Evolutionary conservation across 495 filamentous ascomycete genomes (phyloP), one percentile per base, ranked within the genome.

Genomic region (Cairneyella variabilis): DNA sequence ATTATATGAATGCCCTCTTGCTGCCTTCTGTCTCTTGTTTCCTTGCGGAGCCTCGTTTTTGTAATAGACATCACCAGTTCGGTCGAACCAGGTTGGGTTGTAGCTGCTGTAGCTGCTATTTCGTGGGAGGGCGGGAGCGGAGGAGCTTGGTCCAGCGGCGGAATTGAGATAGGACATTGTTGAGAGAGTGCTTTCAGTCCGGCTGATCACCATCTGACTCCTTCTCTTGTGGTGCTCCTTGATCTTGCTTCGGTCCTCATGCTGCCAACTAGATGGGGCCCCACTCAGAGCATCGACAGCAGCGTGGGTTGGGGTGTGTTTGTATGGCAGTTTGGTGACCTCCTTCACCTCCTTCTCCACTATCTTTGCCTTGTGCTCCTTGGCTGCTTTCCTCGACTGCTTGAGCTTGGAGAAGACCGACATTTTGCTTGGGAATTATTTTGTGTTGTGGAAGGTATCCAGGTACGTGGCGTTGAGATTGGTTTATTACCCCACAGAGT

Each of bases 261-360:
- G 61, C 48, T 69, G 71, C 72, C 74, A 80, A 21, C 62, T 70
- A 0, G 71, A 64, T 6, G 80, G 82, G 2, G 75, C 73, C 16
- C 72, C 70, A n/a, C 72, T 68, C 36, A 82, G 48, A 43, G 82
- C 76, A 58, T 86, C 79, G 34, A 68, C 60, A 44, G 76, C 76
- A 36, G 79, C 79, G 65, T 83, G 79, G 26, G 68, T 78, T 20
- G 77, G 76, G n/a, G 80, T 60, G 54, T 83, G 79, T 52, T 64
- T 71, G 60, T 83, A 83, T 16, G 73, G 72, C 1, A 23, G 12
- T 58, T 75, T 75, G 34, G 54, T 51, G 2, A 14, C 34, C 28
- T 32, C n/a, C 23, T 59, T 72, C 67, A 20, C 67, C 54, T 58
- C 73, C 72, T 64, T 57, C 64, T 66, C 69, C 46, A 57, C 71